Evolutionary conservation across 192 early-diverging fungal genomes (phyloP).

Genomic region (Coemansia sp.): DNA sequence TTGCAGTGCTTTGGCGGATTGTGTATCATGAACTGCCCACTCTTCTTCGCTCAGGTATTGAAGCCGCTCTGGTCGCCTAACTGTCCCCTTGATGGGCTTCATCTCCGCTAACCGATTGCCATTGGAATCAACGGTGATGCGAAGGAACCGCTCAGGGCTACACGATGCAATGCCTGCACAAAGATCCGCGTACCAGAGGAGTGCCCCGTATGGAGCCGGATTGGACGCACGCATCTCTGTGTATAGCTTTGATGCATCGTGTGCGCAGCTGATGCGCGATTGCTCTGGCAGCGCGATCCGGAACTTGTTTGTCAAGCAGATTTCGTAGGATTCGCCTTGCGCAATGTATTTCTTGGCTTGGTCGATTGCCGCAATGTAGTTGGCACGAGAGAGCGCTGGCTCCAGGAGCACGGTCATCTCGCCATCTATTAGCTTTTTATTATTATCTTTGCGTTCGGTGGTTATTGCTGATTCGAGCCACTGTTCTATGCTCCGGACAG

Average conservation of each 20-base stretch:
- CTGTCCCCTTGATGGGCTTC: slow-evolving; percentile 97
- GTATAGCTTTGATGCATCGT: neutral
- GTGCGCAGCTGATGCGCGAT: neutral
- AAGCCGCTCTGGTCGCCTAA: slow-evolving; percentile 12
- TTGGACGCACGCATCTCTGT: slow-evolving; percentile 66
- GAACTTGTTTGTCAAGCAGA: slow-evolving; percentile 89
- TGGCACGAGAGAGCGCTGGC: slow-evolving; percentile 16
- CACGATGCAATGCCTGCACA: slow-evolving; percentile 55
- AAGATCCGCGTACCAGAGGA: slow-evolving; percentile 58
- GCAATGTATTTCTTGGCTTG: slow-evolving; percentile 63
- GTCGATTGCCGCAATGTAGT: slow-evolving; percentile 57
- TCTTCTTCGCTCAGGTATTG: slow-evolving; percentile 3
- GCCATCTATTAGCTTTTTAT: neutral
- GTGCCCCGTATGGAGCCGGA: slow-evolving; percentile 85
- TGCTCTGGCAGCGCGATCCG: slow-evolving; percentile 12
- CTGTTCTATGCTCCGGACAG: neutral
- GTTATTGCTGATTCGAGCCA: neutral
- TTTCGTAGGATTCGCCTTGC: slow-evolving; percentile 92
- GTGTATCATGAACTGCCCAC: slow-evolving; percentile 22
- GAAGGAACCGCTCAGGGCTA: slow-evolving; percentile 84
- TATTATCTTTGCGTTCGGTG: neutral
- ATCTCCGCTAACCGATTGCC: slow-evolving; percentile 65
- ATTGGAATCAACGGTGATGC: slow-evolving; percentile 21
- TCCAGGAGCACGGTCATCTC: neutral
- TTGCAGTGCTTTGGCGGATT: slow-evolving; percentile 47